A percentile compares a stretch with the other conserved stretches of the same genome.
phyloP scores from a whole-genome alignment of 2,329 filamentous ascomycete species.

The Claviceps humidiphila region DNA sequence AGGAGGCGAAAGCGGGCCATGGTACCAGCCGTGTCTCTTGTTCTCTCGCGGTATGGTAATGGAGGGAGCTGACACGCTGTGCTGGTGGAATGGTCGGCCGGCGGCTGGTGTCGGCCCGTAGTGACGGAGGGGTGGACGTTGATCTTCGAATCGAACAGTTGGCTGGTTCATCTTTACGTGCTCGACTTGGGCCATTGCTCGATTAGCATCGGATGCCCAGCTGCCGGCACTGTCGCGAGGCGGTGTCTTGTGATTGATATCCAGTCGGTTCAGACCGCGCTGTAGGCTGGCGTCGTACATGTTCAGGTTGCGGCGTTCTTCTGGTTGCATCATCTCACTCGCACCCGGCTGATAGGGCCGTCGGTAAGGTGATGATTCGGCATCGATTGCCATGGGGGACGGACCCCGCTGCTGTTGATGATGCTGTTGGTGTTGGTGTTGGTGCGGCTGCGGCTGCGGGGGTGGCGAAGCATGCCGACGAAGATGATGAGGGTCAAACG shows the following conservation, averaged over 20 bases:
- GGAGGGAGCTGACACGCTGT: constrained; percentile 47
- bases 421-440: constrained; percentile 12
- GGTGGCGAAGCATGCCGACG: constrained; percentile 45
- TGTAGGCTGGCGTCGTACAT: constrained; percentile 56
- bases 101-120: constrained; percentile 15
- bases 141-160: constrained; percentile 41
- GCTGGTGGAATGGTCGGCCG: constrained; percentile 32
- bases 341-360: constrained; percentile 14
- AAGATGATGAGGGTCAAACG: constrained; percentile 65
- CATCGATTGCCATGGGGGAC: constrained; percentile 69
- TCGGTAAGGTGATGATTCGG: constrained; percentile 26
- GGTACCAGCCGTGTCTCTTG: constrained; percentile 63
- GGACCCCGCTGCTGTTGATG: constrained; percentile 46
- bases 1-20: constrained; percentile 32
- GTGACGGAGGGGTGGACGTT: constrained; percentile 25
- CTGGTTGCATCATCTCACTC: constrained; percentile 19
- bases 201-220: constrained; percentile 45
- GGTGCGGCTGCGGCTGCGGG: constrained; percentile 33
- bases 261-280: constrained; percentile 51
- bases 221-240: constrained; percentile 37
- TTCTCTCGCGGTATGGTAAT: constrained; percentile 42
- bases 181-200: constrained; percentile 41
- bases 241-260: constrained; percentile 42
- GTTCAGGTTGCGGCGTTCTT: constrained; percentile 37
- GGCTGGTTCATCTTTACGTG: constrained; percentile 32